A percentile compares a stretch with the other conserved stretches of the same genome.
Evolutionary conservation across 2,329 filamentous ascomycete species (phyloP).

Genomic region (Colletotrichum sp.): DNA sequence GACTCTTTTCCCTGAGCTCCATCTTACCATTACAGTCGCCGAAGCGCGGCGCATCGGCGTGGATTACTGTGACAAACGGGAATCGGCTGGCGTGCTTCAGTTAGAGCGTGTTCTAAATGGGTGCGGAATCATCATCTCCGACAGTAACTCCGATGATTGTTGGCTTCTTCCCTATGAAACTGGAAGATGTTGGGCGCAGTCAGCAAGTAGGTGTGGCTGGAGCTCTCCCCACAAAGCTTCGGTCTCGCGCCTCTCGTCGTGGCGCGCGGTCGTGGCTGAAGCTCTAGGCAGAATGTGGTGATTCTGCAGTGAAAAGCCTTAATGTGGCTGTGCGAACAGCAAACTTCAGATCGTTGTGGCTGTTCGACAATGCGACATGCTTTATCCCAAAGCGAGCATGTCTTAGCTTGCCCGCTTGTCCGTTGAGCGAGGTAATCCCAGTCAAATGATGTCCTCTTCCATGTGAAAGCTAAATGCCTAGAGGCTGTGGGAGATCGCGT

Average conservation of each 20-base stretch:
- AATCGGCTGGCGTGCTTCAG: neutral
- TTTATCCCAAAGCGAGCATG: neutral
- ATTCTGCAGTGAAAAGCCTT: neutral
- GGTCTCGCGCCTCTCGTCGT: neutral
- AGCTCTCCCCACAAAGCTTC: neutral
- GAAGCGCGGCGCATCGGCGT: neutral
- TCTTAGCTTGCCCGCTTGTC: neutral
- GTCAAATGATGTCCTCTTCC: neutral
- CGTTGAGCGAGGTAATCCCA: neutral
- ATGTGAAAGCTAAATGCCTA: neutral
- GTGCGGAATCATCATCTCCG: neutral
- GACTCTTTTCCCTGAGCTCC: too few relatives aligned
- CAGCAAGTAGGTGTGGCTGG: neutral
- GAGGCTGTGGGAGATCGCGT: neutral
- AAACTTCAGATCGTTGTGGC: neutral
- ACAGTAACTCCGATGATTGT: neutral
- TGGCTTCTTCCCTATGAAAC: neutral
- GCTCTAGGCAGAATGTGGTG: neutral
- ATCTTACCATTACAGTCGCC: too few relatives aligned
- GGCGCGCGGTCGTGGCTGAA: neutral
- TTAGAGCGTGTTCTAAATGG: neutral
- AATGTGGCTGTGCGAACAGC: neutral
- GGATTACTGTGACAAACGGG: neutral
- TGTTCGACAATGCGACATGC: neutral
- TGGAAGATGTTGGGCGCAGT: neutral